Evolutionary conservation across 2,329 filamentous ascomycete species (phyloP).

Genomic region (Alternaria alternata): DNA sequence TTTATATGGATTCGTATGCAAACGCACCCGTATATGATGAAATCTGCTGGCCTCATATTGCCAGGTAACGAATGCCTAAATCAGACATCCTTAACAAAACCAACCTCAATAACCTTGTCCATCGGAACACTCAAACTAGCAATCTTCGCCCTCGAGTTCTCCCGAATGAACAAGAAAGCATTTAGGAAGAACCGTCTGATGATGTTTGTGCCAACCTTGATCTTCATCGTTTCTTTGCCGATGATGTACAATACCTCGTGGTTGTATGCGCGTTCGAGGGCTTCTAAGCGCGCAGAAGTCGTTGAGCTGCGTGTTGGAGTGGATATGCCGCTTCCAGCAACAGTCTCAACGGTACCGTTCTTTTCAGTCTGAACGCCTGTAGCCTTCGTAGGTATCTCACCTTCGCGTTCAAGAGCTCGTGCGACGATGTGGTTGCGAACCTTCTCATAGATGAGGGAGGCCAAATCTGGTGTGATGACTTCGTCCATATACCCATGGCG

Average conservation of each 20-base stretch:
- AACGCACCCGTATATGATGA: not conserved
- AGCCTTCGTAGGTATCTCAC: constrained; percentile 25
- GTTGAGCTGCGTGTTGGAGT: constrained; percentile 27
- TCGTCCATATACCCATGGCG: constrained; percentile 78
- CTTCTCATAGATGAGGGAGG: constrained; percentile 63
- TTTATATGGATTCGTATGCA: not conserved
- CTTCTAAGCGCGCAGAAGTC: constrained; percentile 40
- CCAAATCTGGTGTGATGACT: constrained; percentile 71
- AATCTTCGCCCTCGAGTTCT: constrained; percentile 72
- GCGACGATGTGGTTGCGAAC: constrained; percentile 55
- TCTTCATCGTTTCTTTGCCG: constrained; percentile 60
- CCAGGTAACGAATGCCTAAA: not conserved
- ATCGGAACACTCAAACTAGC: constrained; percentile 67
- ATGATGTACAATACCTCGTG: constrained; percentile 62
- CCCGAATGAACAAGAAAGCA: constrained; percentile 70
- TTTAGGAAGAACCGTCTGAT: constrained; percentile 59
- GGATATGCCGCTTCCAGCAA: constrained; percentile 18
- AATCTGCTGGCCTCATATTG: not conserved
- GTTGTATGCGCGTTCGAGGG: constrained; percentile 55
- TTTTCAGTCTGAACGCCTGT: constrained; percentile 7
- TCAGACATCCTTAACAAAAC: constrained; percentile 72
- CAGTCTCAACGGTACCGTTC: not conserved
- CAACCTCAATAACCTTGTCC: constrained; percentile 71
- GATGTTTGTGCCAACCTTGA: constrained; percentile 54
- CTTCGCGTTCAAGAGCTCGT: constrained; percentile 39